Conservation (phyloP, 352 stramenopile species). For the Phytophthora litchii region DNA sequence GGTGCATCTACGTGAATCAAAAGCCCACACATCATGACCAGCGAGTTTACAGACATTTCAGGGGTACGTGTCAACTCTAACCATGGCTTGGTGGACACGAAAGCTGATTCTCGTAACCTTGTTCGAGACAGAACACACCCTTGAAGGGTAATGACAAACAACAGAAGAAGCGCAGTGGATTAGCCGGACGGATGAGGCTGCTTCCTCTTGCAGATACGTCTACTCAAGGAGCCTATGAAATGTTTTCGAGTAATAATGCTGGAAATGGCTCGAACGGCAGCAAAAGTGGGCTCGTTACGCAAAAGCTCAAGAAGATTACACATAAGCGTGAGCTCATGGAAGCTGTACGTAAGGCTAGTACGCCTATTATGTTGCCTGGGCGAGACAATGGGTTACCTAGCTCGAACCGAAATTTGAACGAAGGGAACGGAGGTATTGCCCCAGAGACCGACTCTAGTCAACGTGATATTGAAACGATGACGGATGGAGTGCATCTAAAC, state of each 20-base stretch:
- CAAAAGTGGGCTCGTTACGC: constrained; percentile 23
- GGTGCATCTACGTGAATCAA: constrained; percentile 26
- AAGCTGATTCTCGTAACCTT: background rate
- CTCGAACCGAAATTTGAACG: constrained; percentile 36
- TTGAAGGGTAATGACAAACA: constrained; percentile 41
- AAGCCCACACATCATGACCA: constrained; percentile 34
- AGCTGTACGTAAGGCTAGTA: constrained; percentile 75
- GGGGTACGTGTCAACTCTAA: constrained; percentile 28
- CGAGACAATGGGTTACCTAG: constrained; percentile 40
- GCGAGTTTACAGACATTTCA: constrained; percentile 67
- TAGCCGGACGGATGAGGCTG: constrained; percentile 50
- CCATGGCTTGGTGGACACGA: background rate
- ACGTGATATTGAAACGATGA: constrained; percentile 68
- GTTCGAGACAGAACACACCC: constrained; percentile 30
- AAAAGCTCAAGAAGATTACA: constrained; percentile 77
- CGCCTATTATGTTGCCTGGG: constrained; percentile 60
- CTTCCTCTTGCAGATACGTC: constrained; percentile 52
- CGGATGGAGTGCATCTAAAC: constrained; percentile 75
- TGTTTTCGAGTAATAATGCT: constrained; percentile 40
- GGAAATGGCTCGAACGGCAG: constrained; percentile 29
- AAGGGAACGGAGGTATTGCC: constrained; percentile 18
- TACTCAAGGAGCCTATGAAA: constrained; percentile 30
- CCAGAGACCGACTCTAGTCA: constrained; percentile 50
- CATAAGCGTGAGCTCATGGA: constrained; percentile 80
- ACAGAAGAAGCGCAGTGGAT: constrained; percentile 55